phyloP scores from a whole-genome alignment of 176 grass and related monocot species.

The Phoenix dactylifera region DNA sequence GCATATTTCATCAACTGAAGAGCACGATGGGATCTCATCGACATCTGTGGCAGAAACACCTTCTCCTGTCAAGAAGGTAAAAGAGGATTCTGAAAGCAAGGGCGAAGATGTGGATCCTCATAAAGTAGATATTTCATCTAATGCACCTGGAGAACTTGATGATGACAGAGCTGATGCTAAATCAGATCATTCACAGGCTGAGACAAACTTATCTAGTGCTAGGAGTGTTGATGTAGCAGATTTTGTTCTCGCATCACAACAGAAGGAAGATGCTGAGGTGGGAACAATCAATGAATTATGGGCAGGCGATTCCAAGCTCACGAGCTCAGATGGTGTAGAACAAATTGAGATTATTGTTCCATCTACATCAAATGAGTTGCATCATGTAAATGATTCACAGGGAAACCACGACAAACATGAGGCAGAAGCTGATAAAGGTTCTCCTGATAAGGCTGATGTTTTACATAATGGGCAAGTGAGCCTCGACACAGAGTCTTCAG shows the following conservation, averaged over 20 bases:
- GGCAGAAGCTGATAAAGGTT: conserved; percentile 24
- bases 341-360: conserved; percentile 21
- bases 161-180: conserved; percentile 22
- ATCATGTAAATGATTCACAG: conserved; percentile 27
- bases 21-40: conserved; percentile 24
- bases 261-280: conserved; percentile 30
- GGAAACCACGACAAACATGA: conserved; percentile 25
- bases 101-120: conserved; percentile 6
- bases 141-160: conserved; percentile 14
- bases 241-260: conserved; percentile 10
- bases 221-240: conserved; percentile 12
- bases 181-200: conserved; percentile 25
- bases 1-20: conserved; percentile 25
- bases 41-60: conserved; percentile 26
- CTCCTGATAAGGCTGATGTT: conserved; percentile 22
- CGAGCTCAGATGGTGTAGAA: conserved; percentile 18
- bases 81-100: conserved; percentile 18
- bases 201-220: conserved; percentile 29
- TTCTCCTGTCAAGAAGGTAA: conserved; percentile 21
- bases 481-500: conserved; percentile 22
- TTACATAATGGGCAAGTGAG: conserved; percentile 25
- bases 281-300: not conserved
- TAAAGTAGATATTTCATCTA: conserved; percentile 9
- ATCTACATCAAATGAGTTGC: conserved; percentile 21
- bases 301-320: conserved; percentile 11